These are phyloP conservation scores for Penicillium sp. DNA, from an alignment of 2,329 filamentous ascomycete genomes.

Conservation along the genomic window DNA sequence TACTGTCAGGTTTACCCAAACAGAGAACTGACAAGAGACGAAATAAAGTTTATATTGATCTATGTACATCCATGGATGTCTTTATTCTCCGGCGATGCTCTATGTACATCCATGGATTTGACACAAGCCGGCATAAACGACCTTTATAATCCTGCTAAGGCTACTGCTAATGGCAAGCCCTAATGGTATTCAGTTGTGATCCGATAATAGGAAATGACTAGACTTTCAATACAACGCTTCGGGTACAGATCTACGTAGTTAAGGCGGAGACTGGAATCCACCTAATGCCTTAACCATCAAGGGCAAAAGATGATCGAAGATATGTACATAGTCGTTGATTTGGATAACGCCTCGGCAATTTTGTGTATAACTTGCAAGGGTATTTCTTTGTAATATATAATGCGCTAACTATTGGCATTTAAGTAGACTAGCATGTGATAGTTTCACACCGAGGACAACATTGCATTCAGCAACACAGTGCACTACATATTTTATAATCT, in stretches of 20 bases:
- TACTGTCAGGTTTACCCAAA: background rate
- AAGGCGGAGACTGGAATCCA: background rate
- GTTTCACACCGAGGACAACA: background rate
- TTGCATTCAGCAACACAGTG: background rate
- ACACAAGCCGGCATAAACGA: background rate
- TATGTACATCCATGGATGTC: too few species aligned
- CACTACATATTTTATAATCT: background rate
- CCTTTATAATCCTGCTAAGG: background rate
- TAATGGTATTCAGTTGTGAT: background rate
- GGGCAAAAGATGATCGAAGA: background rate
- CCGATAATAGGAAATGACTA: background rate
- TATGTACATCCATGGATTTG: background rate
- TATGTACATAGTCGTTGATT: background rate
- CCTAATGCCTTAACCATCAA: background rate
- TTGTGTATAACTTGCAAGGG: background rate
- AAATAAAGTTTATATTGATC: background rate
- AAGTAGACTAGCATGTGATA: slow-evolving; percentile 7
- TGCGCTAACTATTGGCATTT: background rate
- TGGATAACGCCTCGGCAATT: background rate
- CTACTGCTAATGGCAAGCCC: background rate
- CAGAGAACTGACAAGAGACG: background rate
- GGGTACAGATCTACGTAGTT: background rate
- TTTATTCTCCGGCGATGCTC: background rate
- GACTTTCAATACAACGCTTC: background rate
- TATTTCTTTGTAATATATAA: background rate